Evolutionary conservation across 2,329 filamentous ascomycete genomes (phyloP).

Genomic region (Fusarium buharicum): DNA sequence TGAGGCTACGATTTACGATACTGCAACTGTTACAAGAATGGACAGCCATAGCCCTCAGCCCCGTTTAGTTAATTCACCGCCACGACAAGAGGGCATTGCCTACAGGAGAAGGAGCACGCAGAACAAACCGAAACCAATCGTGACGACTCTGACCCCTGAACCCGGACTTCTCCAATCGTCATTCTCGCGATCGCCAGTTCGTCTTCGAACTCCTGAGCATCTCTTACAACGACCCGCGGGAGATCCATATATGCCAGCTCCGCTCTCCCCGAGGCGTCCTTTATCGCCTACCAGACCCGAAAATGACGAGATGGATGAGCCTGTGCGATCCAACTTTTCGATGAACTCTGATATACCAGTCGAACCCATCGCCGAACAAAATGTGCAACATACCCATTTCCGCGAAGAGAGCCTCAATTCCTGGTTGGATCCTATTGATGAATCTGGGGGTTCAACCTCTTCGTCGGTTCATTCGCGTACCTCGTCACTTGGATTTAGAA

Average conservation of each 20-base stretch:
- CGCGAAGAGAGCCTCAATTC: constrained; percentile 79
- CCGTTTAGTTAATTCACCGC: constrained; percentile 39
- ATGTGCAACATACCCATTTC: constrained; percentile 53
- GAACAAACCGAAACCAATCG: constrained; percentile 42
- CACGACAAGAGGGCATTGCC: constrained; percentile 38
- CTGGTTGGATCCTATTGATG: constrained; percentile 94
- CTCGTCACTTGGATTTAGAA: constrained; percentile 73
- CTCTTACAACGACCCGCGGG: constrained; percentile 61
- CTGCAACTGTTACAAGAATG: constrained; percentile 63
- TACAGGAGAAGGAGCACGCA: constrained; percentile 37
- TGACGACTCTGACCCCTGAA: constrained; percentile 42
- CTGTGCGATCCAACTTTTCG: constrained; percentile 52
- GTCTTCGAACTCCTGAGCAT: constrained; percentile 47
- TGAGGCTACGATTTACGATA: constrained; percentile 61
- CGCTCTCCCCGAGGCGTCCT: constrained; percentile 73
- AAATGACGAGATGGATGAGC: constrained; percentile 39
- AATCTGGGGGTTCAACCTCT: constrained; percentile 81
- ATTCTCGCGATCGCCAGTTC: constrained; percentile 61
- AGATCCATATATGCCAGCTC: constrained; percentile 74
- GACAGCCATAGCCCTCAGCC: constrained; percentile 39
- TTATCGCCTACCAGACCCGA: constrained; percentile 54
- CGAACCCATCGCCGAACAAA: constrained; percentile 11
- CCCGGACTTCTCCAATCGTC: constrained; percentile 60
- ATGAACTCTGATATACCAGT: constrained; percentile 28
- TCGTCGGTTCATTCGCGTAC: constrained; percentile 85